A percentile compares a stretch with the other conserved stretches of the same genome.
Evolutionary conservation across 2,329 filamentous ascomycete genomes (phyloP).

Genomic region (Xenoacremonium recifei): DNA sequence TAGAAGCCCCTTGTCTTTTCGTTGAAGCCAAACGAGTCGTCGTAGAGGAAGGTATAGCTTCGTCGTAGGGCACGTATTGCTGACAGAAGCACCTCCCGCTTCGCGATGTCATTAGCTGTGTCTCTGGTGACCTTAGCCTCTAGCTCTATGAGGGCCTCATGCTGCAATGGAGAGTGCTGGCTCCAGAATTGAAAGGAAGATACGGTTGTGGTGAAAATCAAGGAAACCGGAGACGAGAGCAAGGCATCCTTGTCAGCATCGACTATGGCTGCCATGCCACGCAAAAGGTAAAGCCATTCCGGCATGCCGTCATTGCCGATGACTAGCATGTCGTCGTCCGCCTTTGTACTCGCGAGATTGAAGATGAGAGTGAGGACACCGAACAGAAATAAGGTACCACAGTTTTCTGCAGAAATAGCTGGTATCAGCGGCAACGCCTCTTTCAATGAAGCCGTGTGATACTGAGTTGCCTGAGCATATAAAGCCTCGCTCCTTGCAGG

Average conservation of each 20-base stretch:
- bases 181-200: too few relatives aligned
- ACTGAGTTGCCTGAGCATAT: slow-evolving; percentile 7
- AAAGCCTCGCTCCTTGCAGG: slow-evolving; percentile 7
- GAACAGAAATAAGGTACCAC: slow-evolving; percentile 14
- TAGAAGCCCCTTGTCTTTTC: too few relatives aligned
- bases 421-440: slow-evolving; percentile 12
- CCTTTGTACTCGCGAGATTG: slow-evolving; percentile 11
- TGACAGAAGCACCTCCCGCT: too few relatives aligned
- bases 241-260: slow-evolving; percentile 8
- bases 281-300: slow-evolving; percentile 14
- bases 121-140: too few relatives aligned
- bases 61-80: too few relatives aligned
- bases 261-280: slow-evolving; percentile 13
- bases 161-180: too few relatives aligned
- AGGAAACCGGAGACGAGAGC: too few relatives aligned
- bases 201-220: too few relatives aligned
- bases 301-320: slow-evolving; percentile 13
- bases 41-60: too few relatives aligned
- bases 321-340: slow-evolving; percentile 14
- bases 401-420: slow-evolving; percentile 7
- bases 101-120: too few relatives aligned
- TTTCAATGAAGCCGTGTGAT: slow-evolving; percentile 10
- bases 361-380: slow-evolving; percentile 14
- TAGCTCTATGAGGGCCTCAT: too few relatives aligned
- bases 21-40: too few relatives aligned